These are phyloP conservation scores for Termitomyces sp. DNA, from an alignment of 768 basidiomycete genomes.

Conservation along the genomic window DNA sequence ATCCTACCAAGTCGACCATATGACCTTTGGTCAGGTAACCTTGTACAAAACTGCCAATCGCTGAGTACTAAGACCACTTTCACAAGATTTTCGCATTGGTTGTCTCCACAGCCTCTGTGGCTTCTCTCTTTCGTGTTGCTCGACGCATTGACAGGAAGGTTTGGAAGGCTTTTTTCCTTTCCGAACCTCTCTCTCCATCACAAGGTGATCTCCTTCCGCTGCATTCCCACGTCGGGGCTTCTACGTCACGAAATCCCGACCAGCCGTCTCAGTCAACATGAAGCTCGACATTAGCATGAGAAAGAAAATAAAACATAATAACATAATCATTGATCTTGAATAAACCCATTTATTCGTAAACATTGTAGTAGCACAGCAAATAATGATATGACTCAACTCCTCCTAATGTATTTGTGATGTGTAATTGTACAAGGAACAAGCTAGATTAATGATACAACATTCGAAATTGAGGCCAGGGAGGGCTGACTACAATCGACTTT, in stretches of 20 bases:
- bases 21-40: conserved; percentile 11
- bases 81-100: not conserved
- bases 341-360: not conserved
- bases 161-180: not conserved
- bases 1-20: not conserved
- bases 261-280: not conserved
- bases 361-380: not conserved
- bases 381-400: not conserved
- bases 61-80: not conserved
- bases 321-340: not conserved
- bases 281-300: not conserved
- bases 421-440: not conserved
- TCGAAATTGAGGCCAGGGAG: not conserved
- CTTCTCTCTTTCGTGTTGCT: not conserved
- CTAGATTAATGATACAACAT: not conserved
- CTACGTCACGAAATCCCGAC: not conserved
- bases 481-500: conserved; percentile 27
- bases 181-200: not conserved
- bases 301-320: not conserved
- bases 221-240: not conserved
- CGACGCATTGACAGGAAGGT: not conserved
- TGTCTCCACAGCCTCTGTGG: not conserved
- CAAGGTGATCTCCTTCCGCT: not conserved
- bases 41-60: not conserved
- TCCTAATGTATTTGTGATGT: not conserved